Base-by-base conservation (phyloP, 192 early-diverging fungal species). In the Backusella luteola region DNA sequence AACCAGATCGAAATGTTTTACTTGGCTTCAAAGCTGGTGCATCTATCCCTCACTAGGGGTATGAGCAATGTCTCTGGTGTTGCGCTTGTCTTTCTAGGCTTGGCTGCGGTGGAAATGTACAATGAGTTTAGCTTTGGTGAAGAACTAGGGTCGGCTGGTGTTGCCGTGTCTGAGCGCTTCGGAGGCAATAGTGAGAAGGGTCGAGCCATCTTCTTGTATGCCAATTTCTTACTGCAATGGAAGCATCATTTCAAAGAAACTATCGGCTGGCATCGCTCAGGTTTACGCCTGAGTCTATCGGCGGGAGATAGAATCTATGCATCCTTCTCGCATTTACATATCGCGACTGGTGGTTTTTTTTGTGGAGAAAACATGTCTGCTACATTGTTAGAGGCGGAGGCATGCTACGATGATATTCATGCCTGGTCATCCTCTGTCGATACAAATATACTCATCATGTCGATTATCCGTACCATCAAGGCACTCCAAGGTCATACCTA, bases 281-380 rank as follows among this genome's bases (percentile, higher is more conserved):
- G 26, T 12, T n/a, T 75, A 21, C 56, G 59, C 4, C 66, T 71
- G 0, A 66, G 53, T 14, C 29, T 74, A 42, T 49, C 76, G 0
- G 76, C 72, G 1, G 80, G 80, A 38, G 80, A 81, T 49, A 67
- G 76, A 59, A 81, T 81, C 41, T 81, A 77, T 36, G 56, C 66
- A 29, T 81, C 80, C 6, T 81, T 74, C 44, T 21, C 66, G 1
- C 67, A 69, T 36, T 3, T 81, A 21, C 80, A 81, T 6, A 66
- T 77, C 11, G 80, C 73, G 1, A 77, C 72, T 1, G 7, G 14
- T 4, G 46, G 34, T 6, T 77, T 77, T 36, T 75, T 38, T 21
- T 26, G 34, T 2, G 76, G 76, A 12, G 38, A 74, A 5, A 72
- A 77, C 11, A 29, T 77, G 14, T 73, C 75, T 14, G 34, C 75